Evolutionary conservation across 2,329 filamentous ascomycete genomes (phyloP), one percentile per base, ranked within the genome.

Genomic region (Samsoniella hepiali): DNA sequence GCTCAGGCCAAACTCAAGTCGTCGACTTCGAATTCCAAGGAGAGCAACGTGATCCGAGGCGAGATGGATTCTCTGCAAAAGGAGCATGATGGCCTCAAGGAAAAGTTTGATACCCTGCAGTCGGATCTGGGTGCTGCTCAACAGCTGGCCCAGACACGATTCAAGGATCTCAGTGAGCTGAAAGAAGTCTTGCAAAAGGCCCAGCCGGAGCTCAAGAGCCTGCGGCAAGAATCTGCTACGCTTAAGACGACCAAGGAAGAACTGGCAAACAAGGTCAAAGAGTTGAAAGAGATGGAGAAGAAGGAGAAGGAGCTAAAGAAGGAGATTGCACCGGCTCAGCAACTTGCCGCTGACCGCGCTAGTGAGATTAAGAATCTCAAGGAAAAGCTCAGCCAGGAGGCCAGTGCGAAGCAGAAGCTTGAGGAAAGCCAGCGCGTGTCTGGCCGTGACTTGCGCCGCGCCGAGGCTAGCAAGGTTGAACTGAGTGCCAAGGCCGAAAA

Each of bases 51-150:
- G 64, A 72, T 93, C 8, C 82, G 84, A 59, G 76, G 76, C 3
- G 88, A 93, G 62, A 86, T 91, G 65, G 84, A 78, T 32, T 71
- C 71, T 1, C 72, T 86, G 54, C 82, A 78, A 67, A 75, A 76
- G 55, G 84, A 88, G 64, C 84, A 84, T 60, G 82, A 93, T 49
- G 87, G 88, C 49, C 80, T 96, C 42, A 92, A 90, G 74, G 77
- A 82, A 27, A 91, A 89, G 73, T 85, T 88, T 0, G 80, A 85
- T 2, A 83, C 84, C 0, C 75, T 97, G 22, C 88, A 96, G 71
- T 91, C 89, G 0, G 94, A 99, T 72, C 82, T 98, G 3, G 89
- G 88, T 2, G 93, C 93, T 2, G 90, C 93, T 0, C 88, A 97
- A 73, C 88, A 96, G 75, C 83, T 98, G 13, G 92, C 95, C 0